phyloP scores from a whole-genome alignment of 345 rosid genomes.

The Combretum micranthum region DNA sequence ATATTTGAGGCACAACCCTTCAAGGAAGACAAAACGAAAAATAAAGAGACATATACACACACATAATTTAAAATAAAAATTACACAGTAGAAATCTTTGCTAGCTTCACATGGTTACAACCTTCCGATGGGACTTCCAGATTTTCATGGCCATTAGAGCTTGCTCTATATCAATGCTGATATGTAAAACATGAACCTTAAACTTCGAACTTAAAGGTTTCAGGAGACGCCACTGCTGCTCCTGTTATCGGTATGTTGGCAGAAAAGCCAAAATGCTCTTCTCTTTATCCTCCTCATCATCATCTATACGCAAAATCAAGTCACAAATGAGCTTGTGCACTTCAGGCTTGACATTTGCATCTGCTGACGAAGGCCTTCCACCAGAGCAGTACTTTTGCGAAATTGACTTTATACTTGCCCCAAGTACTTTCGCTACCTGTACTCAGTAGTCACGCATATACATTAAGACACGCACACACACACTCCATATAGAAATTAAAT shows the following conservation, averaged over 20 bases:
- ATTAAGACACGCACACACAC: too few relatives aligned
- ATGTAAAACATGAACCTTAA: conserved; percentile 82
- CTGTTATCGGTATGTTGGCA: conserved; percentile 79
- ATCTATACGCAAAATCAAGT: conserved; percentile 66
- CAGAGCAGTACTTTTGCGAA: conserved; percentile 44
- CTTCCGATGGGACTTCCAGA: conserved; percentile 84
- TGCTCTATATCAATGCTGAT: conserved; percentile 78
- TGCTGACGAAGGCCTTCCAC: conserved; percentile 50
- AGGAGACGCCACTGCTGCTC: conserved; percentile 75
- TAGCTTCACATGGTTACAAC: conserved; percentile 18
- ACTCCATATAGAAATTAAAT: neutral
- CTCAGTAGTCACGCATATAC: conserved; percentile 11
- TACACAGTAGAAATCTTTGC: too few relatives aligned
- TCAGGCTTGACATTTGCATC: conserved; percentile 61
- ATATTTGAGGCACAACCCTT: too few relatives aligned
- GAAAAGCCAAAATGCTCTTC: conserved; percentile 86
- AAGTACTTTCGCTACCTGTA: conserved; percentile 59
- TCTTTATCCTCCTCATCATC: conserved; percentile 71
- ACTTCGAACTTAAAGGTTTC: conserved; percentile 43
- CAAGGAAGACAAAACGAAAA: too few relatives aligned
- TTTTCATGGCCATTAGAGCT: conserved; percentile 84
- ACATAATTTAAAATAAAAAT: too few relatives aligned
- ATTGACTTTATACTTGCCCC: conserved; percentile 38
- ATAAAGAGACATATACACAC: too few relatives aligned
- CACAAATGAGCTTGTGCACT: conserved; percentile 65